phyloP scores from a whole-genome alignment of 257 asterid species.

The Pogostemon cablin region DNA sequence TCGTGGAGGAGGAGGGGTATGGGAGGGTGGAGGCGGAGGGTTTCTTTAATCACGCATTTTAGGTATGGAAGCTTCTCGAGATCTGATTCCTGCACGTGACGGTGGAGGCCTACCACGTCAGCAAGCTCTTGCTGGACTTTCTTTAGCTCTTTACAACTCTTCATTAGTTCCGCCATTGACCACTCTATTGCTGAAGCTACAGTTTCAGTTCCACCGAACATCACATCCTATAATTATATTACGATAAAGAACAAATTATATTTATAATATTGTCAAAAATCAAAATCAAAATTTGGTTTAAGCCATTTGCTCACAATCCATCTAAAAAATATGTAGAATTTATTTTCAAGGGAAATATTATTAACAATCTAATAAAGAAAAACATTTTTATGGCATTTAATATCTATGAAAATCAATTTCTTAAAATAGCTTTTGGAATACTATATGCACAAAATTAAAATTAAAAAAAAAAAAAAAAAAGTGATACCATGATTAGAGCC shows the following conservation, averaged over 20 bases:
- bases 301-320: too few relatives aligned
- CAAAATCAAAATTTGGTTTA: too few relatives aligned
- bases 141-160: conserved; percentile 26
- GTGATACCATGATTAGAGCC: conserved; percentile 43
- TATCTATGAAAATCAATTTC: too few relatives aligned
- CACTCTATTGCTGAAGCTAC: conserved; percentile 51
- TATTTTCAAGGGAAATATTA: too few relatives aligned
- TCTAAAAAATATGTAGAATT: too few relatives aligned
- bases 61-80: conserved; percentile 40
- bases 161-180: conserved; percentile 46
- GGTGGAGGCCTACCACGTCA: conserved; percentile 32
- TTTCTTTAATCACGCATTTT: conserved; percentile 44
- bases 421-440: too few relatives aligned
- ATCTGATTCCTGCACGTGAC: conserved; percentile 40
- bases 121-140: conserved; percentile 42
- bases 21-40: conserved; percentile 53
- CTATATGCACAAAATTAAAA: too few relatives aligned
- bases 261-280: too few relatives aligned
- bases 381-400: too few relatives aligned
- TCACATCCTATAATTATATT: conserved; percentile 41
- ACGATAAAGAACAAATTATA: too few relatives aligned
- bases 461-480: too few relatives aligned
- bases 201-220: conserved; percentile 52
- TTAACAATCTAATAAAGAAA: too few relatives aligned
- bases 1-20: conserved; percentile 52